Conservation (phyloP, 2,329 filamentous ascomycete species). For the Dactylellina leptospora region DNA sequence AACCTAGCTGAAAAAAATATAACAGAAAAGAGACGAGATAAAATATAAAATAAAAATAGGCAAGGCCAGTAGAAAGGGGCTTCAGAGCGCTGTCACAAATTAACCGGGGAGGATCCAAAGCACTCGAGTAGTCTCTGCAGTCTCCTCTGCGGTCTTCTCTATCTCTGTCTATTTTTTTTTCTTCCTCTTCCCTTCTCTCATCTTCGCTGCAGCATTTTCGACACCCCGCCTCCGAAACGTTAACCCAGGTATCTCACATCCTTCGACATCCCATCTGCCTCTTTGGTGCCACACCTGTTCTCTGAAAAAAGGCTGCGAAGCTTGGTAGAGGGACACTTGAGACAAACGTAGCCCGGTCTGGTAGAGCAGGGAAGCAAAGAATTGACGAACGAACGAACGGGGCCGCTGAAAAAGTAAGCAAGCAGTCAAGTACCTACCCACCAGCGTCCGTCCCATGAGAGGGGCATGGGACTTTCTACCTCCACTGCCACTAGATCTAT, state of each 20-base stretch:
- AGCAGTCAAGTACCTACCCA: conserved; percentile 26
- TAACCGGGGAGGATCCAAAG: conserved; percentile 3
- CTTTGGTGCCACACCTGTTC: conserved; percentile 38
- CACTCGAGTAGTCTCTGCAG: too few relatives aligned
- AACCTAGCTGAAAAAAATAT: background rate
- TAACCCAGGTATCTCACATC: conserved; percentile 34
- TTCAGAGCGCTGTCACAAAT: conserved; percentile 5
- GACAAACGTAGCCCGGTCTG: conserved; percentile 30
- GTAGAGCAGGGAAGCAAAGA: conserved; percentile 23
- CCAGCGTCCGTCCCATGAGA: conserved; percentile 22
- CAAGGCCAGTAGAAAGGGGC: conserved; percentile 6
- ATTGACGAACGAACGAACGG: conserved; percentile 4
- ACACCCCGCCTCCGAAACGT: conserved; percentile 39
- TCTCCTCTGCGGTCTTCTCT: too few relatives aligned
- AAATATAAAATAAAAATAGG: conserved; percentile 24
- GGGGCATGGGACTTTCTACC: conserved; percentile 49
- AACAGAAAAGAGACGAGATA: conserved; percentile 9
- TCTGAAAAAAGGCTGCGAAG: conserved; percentile 21
- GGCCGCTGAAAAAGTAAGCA: conserved; percentile 48
- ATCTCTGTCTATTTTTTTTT: conserved; percentile 1
- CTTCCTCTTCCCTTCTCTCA: too few relatives aligned
- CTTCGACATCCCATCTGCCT: conserved; percentile 42
- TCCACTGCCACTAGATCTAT: background rate
- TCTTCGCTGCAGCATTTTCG: conserved; percentile 19
- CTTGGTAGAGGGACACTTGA: conserved; percentile 15